These are phyloP conservation scores for Candida silvatica DNA, from an alignment of 805 yeast species.

Conservation along the genomic window DNA sequence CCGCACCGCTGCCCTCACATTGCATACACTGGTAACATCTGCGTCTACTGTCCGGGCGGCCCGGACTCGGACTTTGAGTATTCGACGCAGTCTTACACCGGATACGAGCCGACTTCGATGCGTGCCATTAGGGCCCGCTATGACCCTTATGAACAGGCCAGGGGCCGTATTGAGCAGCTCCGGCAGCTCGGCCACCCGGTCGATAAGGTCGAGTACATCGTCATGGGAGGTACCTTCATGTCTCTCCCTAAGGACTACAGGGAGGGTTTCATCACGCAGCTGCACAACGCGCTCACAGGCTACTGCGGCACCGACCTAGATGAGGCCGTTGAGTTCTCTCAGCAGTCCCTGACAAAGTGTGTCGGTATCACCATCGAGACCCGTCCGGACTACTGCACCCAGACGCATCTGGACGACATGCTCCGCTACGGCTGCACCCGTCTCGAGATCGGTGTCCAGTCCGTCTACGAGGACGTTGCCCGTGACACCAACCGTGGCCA, in stretches of 20 bases:
- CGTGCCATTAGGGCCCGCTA: constrained; percentile 98
- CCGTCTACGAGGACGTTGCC: constrained; percentile 96
- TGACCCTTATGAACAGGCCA: constrained; percentile 97
- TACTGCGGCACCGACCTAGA: constrained; percentile 79
- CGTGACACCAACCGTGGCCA: constrained; percentile 98
- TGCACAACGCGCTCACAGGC: constrained; percentile 94
- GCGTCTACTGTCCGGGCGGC: constrained; percentile 99
- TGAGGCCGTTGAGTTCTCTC: constrained; percentile 86
- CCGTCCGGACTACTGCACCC: constrained; percentile 97
- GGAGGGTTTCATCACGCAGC: constrained; percentile 77
- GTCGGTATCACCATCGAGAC: constrained; percentile 98
- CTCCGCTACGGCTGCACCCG: constrained; percentile 94
- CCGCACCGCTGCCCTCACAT: constrained; percentile 99
- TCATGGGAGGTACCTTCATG: constrained; percentile 99
- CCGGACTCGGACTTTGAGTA: constrained; percentile 98
- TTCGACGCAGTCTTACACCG: constrained; percentile 96
- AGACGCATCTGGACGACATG: constrained; percentile 93
- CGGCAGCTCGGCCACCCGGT: constrained; percentile 93
- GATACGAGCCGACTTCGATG: constrained; percentile 98
- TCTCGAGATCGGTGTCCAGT: constrained; percentile 93
- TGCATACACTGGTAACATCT: constrained; percentile 96
- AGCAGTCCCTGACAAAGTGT: constrained; percentile 92
- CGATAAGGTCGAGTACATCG: constrained; percentile 94
- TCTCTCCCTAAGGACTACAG: constrained; percentile 84
- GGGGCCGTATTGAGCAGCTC: constrained; percentile 94